Conservation (phyloP, 805 yeast genomes). For the Grigorovia transvaalensis region DNA sequence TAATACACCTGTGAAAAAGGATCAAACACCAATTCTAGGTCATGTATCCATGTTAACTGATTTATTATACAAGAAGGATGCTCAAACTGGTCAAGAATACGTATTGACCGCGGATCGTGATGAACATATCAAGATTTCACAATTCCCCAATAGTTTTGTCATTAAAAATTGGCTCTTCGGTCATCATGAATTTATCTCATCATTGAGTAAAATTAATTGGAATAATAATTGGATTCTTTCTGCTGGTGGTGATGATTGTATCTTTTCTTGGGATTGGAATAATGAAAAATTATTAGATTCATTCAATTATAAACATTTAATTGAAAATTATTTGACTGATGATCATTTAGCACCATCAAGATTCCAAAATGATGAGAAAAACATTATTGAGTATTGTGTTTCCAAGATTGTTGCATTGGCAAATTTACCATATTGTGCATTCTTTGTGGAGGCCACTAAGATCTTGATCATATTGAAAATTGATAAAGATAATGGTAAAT, state of each 20-base stretch:
- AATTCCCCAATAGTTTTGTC: slow-evolving; percentile 66
- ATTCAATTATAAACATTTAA: slow-evolving; percentile 37
- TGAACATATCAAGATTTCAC: slow-evolving; percentile 83
- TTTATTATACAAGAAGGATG: slow-evolving; percentile 27
- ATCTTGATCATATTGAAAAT: slow-evolving; percentile 29
- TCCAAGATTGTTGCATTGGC: slow-evolving; percentile 33
- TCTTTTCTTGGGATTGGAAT: slow-evolving; percentile 76
- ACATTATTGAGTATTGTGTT: slow-evolving; percentile 43
- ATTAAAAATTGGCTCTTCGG: slow-evolving; percentile 82
- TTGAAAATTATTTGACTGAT: slow-evolving; percentile 39
- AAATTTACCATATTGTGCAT: slow-evolving; percentile 29
- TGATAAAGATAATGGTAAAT: slow-evolving; percentile 10
- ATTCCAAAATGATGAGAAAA: slow-evolving; percentile 43
- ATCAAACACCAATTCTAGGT: slow-evolving; percentile 67
- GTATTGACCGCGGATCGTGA: slow-evolving; percentile 85
- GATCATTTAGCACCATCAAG: slow-evolving; percentile 54
- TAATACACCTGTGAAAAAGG: slow-evolving; percentile 24
- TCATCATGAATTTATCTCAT: slow-evolving; percentile 72
- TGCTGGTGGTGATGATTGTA: slow-evolving; percentile 83
- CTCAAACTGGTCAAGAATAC: slow-evolving; percentile 32
- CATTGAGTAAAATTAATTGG: slow-evolving; percentile 47
- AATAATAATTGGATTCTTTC: slow-evolving; percentile 45
- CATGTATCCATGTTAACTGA: slow-evolving; percentile 96
- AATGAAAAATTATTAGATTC: slow-evolving; percentile 38
- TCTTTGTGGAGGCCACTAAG: slow-evolving; percentile 43